phyloP scores from a whole-genome alignment of 2,329 filamentous ascomycete genomes.

The Aspergillus sp. region DNA sequence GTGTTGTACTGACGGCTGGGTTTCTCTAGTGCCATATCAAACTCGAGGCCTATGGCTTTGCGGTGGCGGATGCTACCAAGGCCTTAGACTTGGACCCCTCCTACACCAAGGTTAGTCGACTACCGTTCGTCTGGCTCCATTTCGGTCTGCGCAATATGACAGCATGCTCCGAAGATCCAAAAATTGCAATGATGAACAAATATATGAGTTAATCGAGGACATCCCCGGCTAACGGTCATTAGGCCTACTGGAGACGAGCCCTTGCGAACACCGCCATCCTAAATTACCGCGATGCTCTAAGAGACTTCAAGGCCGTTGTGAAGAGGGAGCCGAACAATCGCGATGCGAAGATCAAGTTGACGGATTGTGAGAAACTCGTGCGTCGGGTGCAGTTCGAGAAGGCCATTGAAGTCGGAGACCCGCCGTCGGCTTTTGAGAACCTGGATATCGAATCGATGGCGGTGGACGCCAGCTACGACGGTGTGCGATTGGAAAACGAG shows the following conservation, averaged over 20 bases:
- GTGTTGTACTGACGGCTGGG: slow-evolving; percentile 11
- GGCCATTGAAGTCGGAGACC: slow-evolving; percentile 89
- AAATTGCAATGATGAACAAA: background rate
- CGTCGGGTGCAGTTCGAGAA: slow-evolving; percentile 90
- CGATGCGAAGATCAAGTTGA: slow-evolving; percentile 84
- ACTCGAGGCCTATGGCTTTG: slow-evolving; percentile 90
- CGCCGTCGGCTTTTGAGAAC: slow-evolving; percentile 87
- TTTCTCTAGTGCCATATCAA: slow-evolving; percentile 79
- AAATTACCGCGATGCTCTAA: slow-evolving; percentile 80
- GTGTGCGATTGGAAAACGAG: slow-evolving; percentile 68
- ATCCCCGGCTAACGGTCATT: slow-evolving; percentile 7
- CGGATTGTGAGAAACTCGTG: slow-evolving; percentile 93
- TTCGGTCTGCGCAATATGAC: background rate
- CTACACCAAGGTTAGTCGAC: slow-evolving; percentile 75
- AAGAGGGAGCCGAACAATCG: slow-evolving; percentile 84
- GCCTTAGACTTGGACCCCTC: slow-evolving; percentile 85
- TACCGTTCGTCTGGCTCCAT: background rate
- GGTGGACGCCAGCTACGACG: slow-evolving; percentile 83
- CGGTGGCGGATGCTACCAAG: slow-evolving; percentile 84
- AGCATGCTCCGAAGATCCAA: background rate
- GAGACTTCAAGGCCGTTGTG: slow-evolving; percentile 89
- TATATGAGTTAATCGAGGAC: too few species aligned
- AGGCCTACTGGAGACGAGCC: slow-evolving; percentile 94
- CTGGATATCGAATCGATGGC: slow-evolving; percentile 83
- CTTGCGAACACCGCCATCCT: slow-evolving; percentile 90